Evolutionary conservation across 257 asterid genomes (phyloP), one percentile per base, ranked within the genome.

Genomic region (Solanum medicagineum): DNA sequence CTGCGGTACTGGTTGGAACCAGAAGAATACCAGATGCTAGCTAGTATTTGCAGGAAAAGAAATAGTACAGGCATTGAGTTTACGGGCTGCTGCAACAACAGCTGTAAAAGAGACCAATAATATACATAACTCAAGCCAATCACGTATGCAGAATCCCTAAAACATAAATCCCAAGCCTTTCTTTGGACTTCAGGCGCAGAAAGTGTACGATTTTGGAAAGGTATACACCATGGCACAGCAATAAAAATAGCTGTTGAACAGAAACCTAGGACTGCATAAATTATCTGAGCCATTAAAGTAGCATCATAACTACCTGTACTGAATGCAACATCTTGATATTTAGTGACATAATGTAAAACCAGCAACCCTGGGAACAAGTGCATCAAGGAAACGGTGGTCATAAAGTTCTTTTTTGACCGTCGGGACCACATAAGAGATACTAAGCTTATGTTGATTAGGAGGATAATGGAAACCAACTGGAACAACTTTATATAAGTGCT

Each of bases 51-150:
- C 85, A 90, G 84, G 68, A 93, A 92, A 49, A 94, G 87, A 80
- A 94, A 87, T 81, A 89, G 86, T 22, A 90, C 63, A 20, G 98
- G 95, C 90, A 92, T 86, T 81, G 98, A 87, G 85, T 95, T 95
- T 56, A 92, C 77, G 51, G 99, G 98, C 88, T 94, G 98, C 84
- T 94, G 99, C 62, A 95, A 90, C 89, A 95, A 90, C 83, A 93
- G 92, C 86, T 94, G 99, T 79, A 95, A 92, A 53, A 95, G 91
- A 84, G 94, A 92, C 99, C 98, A 95, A 87, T 97, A 91, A 75
- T 87, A 91, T 70, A 90, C 16, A 69, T 83, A 93, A 87, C 88
- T 88, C 94, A 94, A 95, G 81, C 96, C 98, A 73, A 90, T 88
- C 6, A 88, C 87, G 84, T 71, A 88, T 55, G 90, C 62, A 85